These are phyloP conservation scores for Colletotrichum sp. DNA, from an alignment of 2,329 filamentous ascomycete species.

Conservation along the genomic window DNA sequence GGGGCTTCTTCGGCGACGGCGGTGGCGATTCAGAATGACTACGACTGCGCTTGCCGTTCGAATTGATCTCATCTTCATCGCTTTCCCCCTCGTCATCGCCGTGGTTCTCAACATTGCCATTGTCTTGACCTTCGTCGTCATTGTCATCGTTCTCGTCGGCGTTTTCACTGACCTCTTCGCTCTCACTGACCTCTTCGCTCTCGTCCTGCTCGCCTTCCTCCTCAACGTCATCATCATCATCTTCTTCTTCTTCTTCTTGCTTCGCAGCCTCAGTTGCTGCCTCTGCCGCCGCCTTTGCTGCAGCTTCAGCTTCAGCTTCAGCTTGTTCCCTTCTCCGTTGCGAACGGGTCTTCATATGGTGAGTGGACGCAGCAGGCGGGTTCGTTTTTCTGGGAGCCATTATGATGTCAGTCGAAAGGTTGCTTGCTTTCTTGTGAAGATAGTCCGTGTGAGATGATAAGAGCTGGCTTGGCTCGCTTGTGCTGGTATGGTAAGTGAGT, in stretches of 20 bases:
- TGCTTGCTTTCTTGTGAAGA: background rate
- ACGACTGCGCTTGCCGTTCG: background rate
- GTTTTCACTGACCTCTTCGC: background rate
- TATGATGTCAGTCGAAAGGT: background rate
- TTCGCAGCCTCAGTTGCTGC: background rate
- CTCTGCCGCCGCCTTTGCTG: background rate
- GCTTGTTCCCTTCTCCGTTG: background rate
- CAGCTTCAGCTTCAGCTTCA: background rate
- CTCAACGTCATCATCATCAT: background rate
- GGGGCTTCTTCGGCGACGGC: background rate
- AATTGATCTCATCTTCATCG: background rate
- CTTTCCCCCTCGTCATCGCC: background rate
- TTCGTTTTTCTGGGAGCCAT: background rate
- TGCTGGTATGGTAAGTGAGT: background rate
- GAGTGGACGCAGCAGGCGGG: background rate
- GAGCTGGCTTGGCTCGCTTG: background rate
- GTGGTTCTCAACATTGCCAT: rapidly evolving
- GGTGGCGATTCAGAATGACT: background rate
- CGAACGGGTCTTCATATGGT: background rate
- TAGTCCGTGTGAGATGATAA: rapidly evolving
- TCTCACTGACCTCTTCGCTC: background rate
- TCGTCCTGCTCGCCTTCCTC: background rate
- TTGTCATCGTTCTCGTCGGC: background rate
- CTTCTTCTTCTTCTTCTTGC: background rate
- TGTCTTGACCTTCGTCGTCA: background rate